Evolutionary conservation across 192 early-diverging fungal genomes (phyloP).

Genomic region (Backusella macrospora): DNA sequence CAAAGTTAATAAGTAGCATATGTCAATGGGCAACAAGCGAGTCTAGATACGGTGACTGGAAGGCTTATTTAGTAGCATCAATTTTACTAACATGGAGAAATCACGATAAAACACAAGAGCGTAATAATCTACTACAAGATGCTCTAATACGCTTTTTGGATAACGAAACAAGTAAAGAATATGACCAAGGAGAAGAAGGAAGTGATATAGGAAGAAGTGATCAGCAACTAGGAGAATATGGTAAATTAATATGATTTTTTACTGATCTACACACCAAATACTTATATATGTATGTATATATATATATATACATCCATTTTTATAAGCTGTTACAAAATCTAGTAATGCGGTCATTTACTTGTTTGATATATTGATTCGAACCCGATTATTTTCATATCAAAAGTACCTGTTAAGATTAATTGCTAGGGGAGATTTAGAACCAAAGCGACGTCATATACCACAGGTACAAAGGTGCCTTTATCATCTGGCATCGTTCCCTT

Average conservation of each 20-base stretch:
- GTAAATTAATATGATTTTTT: background rate
- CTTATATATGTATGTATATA: background rate
- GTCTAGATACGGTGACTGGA: constrained; percentile 48
- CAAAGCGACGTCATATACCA: constrained; percentile 34
- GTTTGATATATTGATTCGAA: constrained; percentile 56
- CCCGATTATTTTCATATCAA: constrained; percentile 61
- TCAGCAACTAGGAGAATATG: background rate
- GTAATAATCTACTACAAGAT: constrained; percentile 43
- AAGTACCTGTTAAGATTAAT: constrained; percentile 59
- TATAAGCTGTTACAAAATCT: background rate
- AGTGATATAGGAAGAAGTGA: background rate
- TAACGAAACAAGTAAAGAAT: constrained; percentile 19
- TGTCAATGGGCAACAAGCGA: constrained; percentile 58
- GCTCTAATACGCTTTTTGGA: constrained; percentile 56
- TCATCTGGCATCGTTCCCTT: constrained; percentile 51
- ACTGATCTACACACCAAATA: background rate
- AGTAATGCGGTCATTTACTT: constrained; percentile 41
- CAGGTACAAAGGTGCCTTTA: constrained; percentile 47
- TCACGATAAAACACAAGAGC: constrained; percentile 9
- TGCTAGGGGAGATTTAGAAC: constrained; percentile 55
- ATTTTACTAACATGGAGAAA: constrained; percentile 49
- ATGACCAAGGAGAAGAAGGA: background rate
- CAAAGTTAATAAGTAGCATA: constrained; percentile 41
- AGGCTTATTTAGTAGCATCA: constrained; percentile 49
- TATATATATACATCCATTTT: too few species aligned